Base-by-base conservation (phyloP, 1,284 basidiomycete species). In the Microbotryum saponariae region DNA sequence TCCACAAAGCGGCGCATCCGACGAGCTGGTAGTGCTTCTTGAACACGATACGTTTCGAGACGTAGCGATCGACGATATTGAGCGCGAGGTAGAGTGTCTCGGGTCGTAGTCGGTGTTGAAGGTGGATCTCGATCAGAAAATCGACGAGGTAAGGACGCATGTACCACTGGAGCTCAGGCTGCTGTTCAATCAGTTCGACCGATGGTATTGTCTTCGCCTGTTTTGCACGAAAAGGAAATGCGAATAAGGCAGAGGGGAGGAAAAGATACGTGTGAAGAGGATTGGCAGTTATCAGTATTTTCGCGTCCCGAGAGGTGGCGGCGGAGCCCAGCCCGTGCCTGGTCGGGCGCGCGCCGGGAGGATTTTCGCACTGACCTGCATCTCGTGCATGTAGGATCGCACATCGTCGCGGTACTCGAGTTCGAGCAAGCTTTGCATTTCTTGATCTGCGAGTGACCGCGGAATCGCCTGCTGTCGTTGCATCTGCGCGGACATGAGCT, bases 101-200 rank as follows among this genome's bases (percentile, higher is more conserved):
- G 12, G 96, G 92, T 45, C 94, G 90, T 49, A 99, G 84, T 51
- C 92, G 85, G 80, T 97, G 93, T 66, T 89, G 90, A 74, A 94
- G 91, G 78, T 99, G 96, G 69, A 98, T 90, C 78, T 98, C 96
- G 75, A 99, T 88, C 72, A 99, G 83, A 77, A 98, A 99, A 77
- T 99, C 96, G 73, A 98, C 91, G 50, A 99, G 85, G 79, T 90
- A 96, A 29, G 92, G 91, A n/a, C 96, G 89, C 96, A 98, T 98
- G 77, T 75, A 77, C 78, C 78, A 79, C 53, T 71, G 55, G 42
- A 73, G 64, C 59, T 76, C 94, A 27, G 96, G 94, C 75, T 99
- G 96, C 77, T 93, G 89, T 75, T 97, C 94, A 89, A 99, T 99
- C 56, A 92, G 89, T 68, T 92, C 84, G 54, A 87, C 84, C 14